phyloP scores from a whole-genome alignment of 2,329 filamentous ascomycete genomes.

The Nothopassalora personata region DNA sequence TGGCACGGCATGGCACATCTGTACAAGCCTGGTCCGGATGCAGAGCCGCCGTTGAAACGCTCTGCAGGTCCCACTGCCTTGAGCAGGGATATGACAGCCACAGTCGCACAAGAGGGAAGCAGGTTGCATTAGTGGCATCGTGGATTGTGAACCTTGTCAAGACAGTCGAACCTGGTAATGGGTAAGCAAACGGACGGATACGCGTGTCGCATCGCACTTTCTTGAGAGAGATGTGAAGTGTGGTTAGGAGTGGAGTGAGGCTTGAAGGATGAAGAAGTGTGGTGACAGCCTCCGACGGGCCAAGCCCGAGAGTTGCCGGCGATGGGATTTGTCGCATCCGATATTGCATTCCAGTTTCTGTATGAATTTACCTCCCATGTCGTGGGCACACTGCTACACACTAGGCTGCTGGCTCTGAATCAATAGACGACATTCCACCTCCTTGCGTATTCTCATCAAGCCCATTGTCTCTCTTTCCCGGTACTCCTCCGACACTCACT shows the following conservation, averaged over 20 bases:
- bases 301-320: not conserved
- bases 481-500: conserved; percentile 19
- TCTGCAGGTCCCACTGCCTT: conserved; percentile 1
- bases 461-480: conserved; percentile 4
- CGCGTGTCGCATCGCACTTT: not conserved
- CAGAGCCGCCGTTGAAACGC: not conserved
- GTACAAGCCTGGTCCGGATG: not conserved
- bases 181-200: not conserved
- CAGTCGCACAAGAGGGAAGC: conserved; percentile 2
- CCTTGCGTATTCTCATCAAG: conserved; percentile 7
- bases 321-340: not conserved
- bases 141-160: too few species aligned
- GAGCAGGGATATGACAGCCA: conserved; percentile 1
- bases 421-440: not conserved
- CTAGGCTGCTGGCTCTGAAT: not conserved
- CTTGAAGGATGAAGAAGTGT: not conserved
- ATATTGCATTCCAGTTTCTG: not conserved
- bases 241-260: not conserved
- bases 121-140: conserved; percentile 1
- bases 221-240: not conserved
- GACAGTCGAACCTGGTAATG: not conserved
- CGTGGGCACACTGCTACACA: not conserved
- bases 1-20: not conserved
- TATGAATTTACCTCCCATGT: not conserved
- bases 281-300: not conserved